A percentile compares a stretch with the other conserved stretches of the same genome.
These are phyloP conservation scores for Annulohypoxylon moriforme DNA, from an alignment of 495 filamentous ascomycete species.

Conservation along the genomic window DNA sequence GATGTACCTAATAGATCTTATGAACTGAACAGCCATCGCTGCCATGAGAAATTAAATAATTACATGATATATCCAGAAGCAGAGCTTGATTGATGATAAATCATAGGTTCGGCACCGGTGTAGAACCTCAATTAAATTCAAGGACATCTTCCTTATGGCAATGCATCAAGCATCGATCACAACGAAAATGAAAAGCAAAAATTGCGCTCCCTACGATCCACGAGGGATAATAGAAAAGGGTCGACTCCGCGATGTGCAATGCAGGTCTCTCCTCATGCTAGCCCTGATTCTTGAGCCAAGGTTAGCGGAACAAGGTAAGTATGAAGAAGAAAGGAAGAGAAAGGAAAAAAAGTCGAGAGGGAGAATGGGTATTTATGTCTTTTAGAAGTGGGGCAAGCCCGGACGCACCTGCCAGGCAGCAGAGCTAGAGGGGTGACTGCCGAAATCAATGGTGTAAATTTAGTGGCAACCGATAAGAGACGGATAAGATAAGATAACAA, in stretches of 20 bases:
- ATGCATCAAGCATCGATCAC: conserved; percentile 30
- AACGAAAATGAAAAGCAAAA: conserved; percentile 42
- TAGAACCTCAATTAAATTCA: neutral
- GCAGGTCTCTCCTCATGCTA: conserved; percentile 35
- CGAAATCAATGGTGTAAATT: conserved; percentile 26
- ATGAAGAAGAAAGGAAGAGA: conserved; percentile 46
- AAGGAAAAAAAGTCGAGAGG: conserved; percentile 6
- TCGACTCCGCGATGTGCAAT: conserved; percentile 41
- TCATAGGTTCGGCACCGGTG: too few relatives aligned
- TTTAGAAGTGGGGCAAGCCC: conserved; percentile 7
- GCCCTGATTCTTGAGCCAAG: conserved; percentile 32
- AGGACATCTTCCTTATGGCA: conserved; percentile 36
- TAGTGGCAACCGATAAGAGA: conserved; percentile 10
- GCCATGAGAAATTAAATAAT: too few relatives aligned
- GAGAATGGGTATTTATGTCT: neutral
- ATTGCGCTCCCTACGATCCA: conserved; percentile 41
- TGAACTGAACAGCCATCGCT: too few relatives aligned
- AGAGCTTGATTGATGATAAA: too few relatives aligned
- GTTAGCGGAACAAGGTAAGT: conserved; percentile 35
- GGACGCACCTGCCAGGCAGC: neutral
- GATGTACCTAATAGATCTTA: too few relatives aligned
- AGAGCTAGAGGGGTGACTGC: conserved; percentile 29
- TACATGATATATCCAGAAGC: too few relatives aligned
- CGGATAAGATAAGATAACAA: conserved; percentile 30
- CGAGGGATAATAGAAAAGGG: conserved; percentile 44